These are phyloP conservation scores for Schwanniomyces occidentalis DNA, from an alignment of 805 yeast species.

Conservation along the genomic window DNA sequence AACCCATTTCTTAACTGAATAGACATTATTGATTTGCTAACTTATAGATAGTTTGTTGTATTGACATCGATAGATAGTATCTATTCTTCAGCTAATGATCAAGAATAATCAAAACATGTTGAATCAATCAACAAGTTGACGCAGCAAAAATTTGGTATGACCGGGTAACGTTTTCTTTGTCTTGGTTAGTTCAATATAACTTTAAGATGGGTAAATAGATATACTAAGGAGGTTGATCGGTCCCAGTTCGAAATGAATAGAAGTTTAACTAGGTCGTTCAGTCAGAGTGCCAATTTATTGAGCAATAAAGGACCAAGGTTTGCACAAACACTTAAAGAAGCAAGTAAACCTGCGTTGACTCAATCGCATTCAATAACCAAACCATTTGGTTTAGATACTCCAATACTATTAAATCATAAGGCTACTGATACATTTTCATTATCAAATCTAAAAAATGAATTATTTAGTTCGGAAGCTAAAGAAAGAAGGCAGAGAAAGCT, in stretches of 20 bases:
- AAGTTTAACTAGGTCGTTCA: slow-evolving; percentile 1
- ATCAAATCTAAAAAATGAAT: slow-evolving; percentile 18
- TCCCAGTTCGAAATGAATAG: no score
- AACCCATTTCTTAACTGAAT: slow-evolving; percentile 57
- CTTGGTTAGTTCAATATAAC: no score
- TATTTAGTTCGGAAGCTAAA: slow-evolving; percentile 36
- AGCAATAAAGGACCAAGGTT: slow-evolving; percentile 30
- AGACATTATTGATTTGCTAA: slow-evolving; percentile 44
- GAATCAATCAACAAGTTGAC: slow-evolving; percentile 1
- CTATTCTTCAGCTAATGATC: slow-evolving; percentile 1
- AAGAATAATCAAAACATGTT: slow-evolving; percentile 1
- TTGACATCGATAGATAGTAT: background rate
- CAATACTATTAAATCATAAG: slow-evolving; percentile 26
- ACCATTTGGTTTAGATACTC: slow-evolving; percentile 41
- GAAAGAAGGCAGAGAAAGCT: slow-evolving; percentile 39
- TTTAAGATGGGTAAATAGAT: no score
- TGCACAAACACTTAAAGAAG: slow-evolving; percentile 35
- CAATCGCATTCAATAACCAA: slow-evolving; percentile 29
- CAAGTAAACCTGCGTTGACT: slow-evolving; percentile 39
- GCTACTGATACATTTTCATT: slow-evolving; percentile 14
- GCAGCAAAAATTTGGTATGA: slow-evolving; percentile 2
- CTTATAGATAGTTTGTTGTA: slow-evolving; percentile 3
- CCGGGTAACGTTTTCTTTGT: background rate
- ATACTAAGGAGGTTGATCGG: no score
- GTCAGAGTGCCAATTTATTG: background rate